These are phyloP conservation scores for Letharia columbiana DNA, from an alignment of 495 filamentous ascomycete genomes.

Conservation along the genomic window DNA sequence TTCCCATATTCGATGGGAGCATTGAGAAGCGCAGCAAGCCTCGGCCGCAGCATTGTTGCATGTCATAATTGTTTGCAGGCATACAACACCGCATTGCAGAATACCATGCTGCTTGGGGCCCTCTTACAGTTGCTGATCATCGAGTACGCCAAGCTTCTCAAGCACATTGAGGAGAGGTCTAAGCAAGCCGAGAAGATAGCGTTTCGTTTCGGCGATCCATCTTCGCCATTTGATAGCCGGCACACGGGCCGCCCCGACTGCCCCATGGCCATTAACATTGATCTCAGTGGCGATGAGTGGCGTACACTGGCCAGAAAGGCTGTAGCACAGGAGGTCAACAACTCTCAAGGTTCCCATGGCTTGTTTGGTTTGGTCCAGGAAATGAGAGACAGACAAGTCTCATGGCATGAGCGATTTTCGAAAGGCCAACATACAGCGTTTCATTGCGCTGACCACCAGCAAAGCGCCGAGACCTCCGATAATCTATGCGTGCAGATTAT, in stretches of 20 bases:
- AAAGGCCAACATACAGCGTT: neutral
- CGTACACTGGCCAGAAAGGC: constrained; percentile 20
- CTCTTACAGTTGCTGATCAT: constrained; percentile 17
- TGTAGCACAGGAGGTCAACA: constrained; percentile 17
- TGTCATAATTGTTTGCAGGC: constrained; percentile 15
- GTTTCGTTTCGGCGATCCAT: constrained; percentile 20
- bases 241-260: constrained; percentile 22
- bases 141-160: constrained; percentile 20
- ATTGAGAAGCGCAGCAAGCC: constrained; percentile 10
- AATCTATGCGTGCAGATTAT: neutral
- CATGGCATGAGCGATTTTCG: constrained; percentile 13
- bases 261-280: constrained; percentile 23
- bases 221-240: neutral
- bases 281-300: constrained; percentile 22
- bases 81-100: constrained; percentile 21
- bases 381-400: constrained; percentile 14
- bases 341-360: neutral
- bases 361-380: constrained; percentile 14
- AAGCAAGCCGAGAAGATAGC: constrained; percentile 10
- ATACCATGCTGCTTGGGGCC: constrained; percentile 17
- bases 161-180: constrained; percentile 20
- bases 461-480: neutral
- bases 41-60: constrained; percentile 7
- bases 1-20: constrained; percentile 16
- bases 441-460: neutral